A percentile compares a stretch with the other conserved stretches of the same genome.
These are phyloP conservation scores for Alternaria incomplexa DNA, from an alignment of 2,329 filamentous ascomycete species.

Conservation along the genomic window DNA sequence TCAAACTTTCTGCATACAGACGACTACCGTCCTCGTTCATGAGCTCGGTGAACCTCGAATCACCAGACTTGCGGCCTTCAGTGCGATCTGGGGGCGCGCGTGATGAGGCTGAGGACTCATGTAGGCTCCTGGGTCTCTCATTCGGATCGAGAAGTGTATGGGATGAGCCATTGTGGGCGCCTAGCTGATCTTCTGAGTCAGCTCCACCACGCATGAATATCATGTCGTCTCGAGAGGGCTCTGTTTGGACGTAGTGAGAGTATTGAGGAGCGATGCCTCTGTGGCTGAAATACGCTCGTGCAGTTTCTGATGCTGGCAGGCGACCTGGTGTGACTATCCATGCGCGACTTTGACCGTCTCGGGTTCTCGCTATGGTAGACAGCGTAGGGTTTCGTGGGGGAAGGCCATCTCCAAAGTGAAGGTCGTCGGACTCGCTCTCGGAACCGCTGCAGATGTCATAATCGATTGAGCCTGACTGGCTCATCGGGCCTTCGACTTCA, in stretches of 20 bases:
- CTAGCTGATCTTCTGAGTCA: neutral
- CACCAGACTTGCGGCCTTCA: neutral
- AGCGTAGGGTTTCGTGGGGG: neutral
- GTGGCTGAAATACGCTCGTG: neutral
- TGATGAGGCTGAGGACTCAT: neutral
- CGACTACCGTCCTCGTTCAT: neutral
- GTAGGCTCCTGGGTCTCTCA: neutral
- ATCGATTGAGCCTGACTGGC: neutral
- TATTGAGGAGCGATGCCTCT: neutral
- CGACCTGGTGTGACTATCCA: slow-evolving; percentile 6
- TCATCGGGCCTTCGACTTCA: neutral
- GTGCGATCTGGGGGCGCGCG: neutral
- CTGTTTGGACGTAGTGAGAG: neutral
- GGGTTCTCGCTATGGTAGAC: neutral
- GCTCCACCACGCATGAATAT: slow-evolving; percentile 2
- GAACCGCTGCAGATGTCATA: neutral
- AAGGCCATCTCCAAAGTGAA: slow-evolving; percentile 2
- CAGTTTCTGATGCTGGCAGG: neutral
- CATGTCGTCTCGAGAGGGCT: neutral
- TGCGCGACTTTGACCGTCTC: neutral
- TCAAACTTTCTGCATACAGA: neutral
- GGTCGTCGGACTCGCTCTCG: neutral
- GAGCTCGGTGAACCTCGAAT: neutral
- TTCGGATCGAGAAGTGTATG: neutral
- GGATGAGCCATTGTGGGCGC: neutral